Conservation (phyloP, 768 basidiomycete species). For the Kwoniella sp. region DNA sequence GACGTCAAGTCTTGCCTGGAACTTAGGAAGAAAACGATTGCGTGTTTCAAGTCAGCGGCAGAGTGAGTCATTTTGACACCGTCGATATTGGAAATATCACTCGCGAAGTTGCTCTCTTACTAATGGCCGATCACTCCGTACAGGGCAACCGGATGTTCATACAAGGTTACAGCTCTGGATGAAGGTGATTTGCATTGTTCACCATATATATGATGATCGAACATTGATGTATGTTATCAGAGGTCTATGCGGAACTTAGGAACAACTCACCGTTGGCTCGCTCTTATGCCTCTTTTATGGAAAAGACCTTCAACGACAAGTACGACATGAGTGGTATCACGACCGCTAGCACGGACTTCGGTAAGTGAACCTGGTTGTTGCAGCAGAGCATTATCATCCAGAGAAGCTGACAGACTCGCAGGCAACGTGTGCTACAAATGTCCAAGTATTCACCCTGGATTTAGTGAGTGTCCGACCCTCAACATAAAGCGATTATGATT, state of each 20-base stretch:
- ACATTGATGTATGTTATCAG: slow-evolving; percentile 3
- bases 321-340: slow-evolving; percentile 20
- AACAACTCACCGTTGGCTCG: slow-evolving; percentile 24
- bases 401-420: slow-evolving; percentile 2
- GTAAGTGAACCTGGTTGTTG: slow-evolving; percentile 12
- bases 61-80: slow-evolving; percentile 16
- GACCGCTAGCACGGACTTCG: slow-evolving; percentile 32
- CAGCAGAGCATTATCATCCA: neutral
- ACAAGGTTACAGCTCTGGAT: slow-evolving; percentile 58
- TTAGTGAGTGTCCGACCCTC: slow-evolving; percentile 18
- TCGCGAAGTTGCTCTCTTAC: too few relatives aligned
- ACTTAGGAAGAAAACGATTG: slow-evolving; percentile 64
- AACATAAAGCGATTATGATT: too few relatives aligned
- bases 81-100: too few relatives aligned
- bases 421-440: slow-evolving; percentile 23
- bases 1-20: slow-evolving; percentile 65
- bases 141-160: slow-evolving; percentile 65
- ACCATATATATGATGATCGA: neutral
- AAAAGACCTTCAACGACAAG: slow-evolving; percentile 26
- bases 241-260: slow-evolving; percentile 38
- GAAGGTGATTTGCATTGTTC: slow-evolving; percentile 12
- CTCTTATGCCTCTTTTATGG: slow-evolving; percentile 31
- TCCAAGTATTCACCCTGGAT: slow-evolving; percentile 7
- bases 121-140: too few relatives aligned
- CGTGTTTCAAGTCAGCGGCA: slow-evolving; percentile 69